Evolutionary conservation across 176 grass and related monocot species (phyloP).

Genomic region (Ampelocalamus luodianensis): DNA sequence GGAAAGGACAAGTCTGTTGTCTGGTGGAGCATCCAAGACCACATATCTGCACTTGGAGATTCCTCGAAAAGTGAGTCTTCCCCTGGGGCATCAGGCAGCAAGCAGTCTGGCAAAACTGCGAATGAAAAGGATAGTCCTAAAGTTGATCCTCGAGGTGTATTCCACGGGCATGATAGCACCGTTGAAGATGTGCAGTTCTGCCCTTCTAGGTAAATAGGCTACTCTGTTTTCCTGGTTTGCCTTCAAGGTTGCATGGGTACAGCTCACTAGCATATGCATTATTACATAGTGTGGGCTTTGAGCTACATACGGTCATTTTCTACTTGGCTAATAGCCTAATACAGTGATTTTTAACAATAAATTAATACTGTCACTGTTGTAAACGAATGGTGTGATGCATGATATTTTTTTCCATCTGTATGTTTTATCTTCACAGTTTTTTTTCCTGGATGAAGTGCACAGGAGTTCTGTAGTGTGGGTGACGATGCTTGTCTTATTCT

Average conservation of each 20-base stretch:
- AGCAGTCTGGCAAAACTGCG: slow-evolving; percentile 53
- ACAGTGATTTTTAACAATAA: neutral
- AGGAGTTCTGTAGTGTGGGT: slow-evolving; percentile 97
- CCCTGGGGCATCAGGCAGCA: slow-evolving; percentile 64
- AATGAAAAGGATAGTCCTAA: slow-evolving; percentile 81
- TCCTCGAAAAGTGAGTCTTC: slow-evolving; percentile 56
- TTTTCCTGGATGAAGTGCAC: slow-evolving; percentile 61
- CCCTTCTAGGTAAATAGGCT: slow-evolving; percentile 75
- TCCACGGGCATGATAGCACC: slow-evolving; percentile 77
- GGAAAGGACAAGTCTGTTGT: slow-evolving; percentile 95
- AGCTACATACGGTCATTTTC: slow-evolving; percentile 5
- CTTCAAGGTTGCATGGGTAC: neutral
- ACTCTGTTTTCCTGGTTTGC: slow-evolving; percentile 24
- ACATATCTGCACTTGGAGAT: slow-evolving; percentile 72
- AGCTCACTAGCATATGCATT: slow-evolving; percentile 13
- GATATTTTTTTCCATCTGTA: neutral
- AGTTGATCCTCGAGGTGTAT: slow-evolving; percentile 80
- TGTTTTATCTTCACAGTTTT: slow-evolving; percentile 21
- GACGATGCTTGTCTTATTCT: slow-evolving; percentile 98
- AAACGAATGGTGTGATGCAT: neutral
- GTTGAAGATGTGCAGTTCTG: slow-evolving; percentile 99
- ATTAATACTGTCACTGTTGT: slow-evolving; percentile 27
- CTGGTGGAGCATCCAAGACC: slow-evolving; percentile 91
- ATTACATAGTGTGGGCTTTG: neutral
- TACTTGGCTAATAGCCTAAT: neutral